Base-by-base conservation (phyloP, 2,329 filamentous ascomycete genomes). In the Cladophialophora carrionii region DNA sequence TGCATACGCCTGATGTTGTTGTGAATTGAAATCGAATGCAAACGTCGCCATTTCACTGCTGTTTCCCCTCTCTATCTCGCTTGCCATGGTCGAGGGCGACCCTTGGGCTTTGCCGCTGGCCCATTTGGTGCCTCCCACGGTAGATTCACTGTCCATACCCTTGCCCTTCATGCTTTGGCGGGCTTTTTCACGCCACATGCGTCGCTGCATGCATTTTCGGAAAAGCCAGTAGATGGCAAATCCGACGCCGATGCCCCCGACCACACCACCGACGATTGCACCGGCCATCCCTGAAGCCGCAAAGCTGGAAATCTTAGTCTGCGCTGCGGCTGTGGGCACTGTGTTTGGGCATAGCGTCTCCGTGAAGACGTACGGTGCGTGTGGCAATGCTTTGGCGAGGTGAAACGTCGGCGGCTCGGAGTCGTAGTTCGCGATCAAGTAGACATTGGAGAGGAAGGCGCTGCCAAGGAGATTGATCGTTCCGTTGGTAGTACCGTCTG, bases 351-450 rank as follows among this genome's bases (percentile, higher is more conserved):
- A 81, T 64, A 78, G 78, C 0, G 79, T 74, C 1, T 71, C 68
- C 5, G 79, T 78, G 73, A 78, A 77, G 64, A 80, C 77, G 66
- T 75, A 76, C 57, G 75, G 76, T 63, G 76, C 75, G 51, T 78
- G 75, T 55, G 75, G 74, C 6, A 78, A 69, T 1, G 76, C 79
- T 32, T 74, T 67, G 1, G 79, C 78, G 58, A 81, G 76, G 70
- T 75, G 78, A 72, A 81, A 81, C 1, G 57, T 61, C 1, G 69
- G 69, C 17, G 65, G 63, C 55, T 73, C 70, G 1, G 73, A 67
- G 54, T 79, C 78, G 69, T 76, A 81, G 68, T 80, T 78, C 51
- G 76, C 74, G 73, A 79, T 80, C 34, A 81, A 74, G 69, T 81
- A 81, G 62, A 80, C 73, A 64, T 80, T 76, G 14, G 72, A 73